phyloP scores from a whole-genome alignment of 176 grass and related monocot species.

The Rhynchospora breviuscula region DNA sequence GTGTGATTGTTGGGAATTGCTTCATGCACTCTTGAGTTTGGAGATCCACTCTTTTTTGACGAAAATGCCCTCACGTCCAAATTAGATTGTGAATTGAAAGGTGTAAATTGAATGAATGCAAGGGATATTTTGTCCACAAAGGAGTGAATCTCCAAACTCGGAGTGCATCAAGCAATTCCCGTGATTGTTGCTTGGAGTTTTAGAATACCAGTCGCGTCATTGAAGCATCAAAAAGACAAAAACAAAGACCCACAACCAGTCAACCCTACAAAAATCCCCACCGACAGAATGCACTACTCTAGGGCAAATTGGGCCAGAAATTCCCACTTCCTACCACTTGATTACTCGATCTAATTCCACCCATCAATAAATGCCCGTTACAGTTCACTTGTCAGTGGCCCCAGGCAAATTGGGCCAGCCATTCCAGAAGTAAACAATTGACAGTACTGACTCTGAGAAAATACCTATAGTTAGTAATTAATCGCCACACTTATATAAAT shows the following conservation, averaged over 20 bases:
- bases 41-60: too few species aligned
- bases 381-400: background rate
- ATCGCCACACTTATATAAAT: slow-evolving; percentile 13
- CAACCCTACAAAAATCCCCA: background rate
- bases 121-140: too few species aligned
- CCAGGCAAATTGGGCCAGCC: background rate
- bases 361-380: background rate
- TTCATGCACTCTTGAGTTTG: too few species aligned
- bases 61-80: too few species aligned
- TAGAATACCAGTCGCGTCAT: slow-evolving; percentile 25
- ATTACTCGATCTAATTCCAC: background rate
- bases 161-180: too few species aligned
- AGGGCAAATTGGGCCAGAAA: background rate
- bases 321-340: background rate
- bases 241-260: slow-evolving; percentile 9
- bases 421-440: background rate
- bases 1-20: slow-evolving; percentile 26
- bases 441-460: background rate
- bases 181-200: slow-evolving; percentile 32
- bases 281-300: background rate
- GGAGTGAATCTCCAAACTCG: too few species aligned
- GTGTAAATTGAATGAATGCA: too few species aligned
- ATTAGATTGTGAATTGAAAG: too few species aligned
- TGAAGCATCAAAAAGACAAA: slow-evolving; percentile 5
- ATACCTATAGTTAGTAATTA: slow-evolving; percentile 10